Evolutionary conservation across 176 grass and related monocot genomes (phyloP).

Genomic region (Hordeum marinum): DNA sequence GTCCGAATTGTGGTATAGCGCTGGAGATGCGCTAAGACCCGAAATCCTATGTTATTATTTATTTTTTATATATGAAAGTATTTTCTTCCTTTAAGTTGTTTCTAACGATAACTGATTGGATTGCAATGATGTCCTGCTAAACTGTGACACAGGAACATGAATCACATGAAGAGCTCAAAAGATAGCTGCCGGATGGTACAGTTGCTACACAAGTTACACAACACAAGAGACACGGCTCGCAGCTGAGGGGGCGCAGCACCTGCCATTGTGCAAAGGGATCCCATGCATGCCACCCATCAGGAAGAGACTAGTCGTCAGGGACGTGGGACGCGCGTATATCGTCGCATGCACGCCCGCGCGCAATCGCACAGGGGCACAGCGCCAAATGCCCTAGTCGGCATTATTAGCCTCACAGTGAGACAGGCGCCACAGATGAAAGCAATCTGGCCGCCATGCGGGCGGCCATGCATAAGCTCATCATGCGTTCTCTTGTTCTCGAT

Average conservation of each 20-base stretch:
- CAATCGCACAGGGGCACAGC: background rate
- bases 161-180: background rate
- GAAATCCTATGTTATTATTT: too few species aligned
- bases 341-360: background rate
- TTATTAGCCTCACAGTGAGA: conserved; percentile 19
- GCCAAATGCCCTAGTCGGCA: background rate
- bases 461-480: conserved; percentile 13
- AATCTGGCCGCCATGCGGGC: background rate
- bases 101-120: background rate
- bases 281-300: background rate
- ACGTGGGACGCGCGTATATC: background rate
- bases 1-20: too few species aligned
- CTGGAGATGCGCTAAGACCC: too few species aligned
- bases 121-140: background rate
- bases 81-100: too few species aligned
- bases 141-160: background rate
- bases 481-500: background rate
- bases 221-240: background rate
- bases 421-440: conserved; percentile 1
- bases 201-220: background rate
- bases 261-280: conserved; percentile 12
- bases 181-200: background rate
- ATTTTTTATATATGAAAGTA: too few species aligned
- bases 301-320: background rate
- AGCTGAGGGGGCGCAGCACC: background rate